A percentile compares a stretch with the other conserved stretches of the same genome.
Evolutionary conservation across 306 rosid genomes (phyloP).

Genomic region (Purshia tridentata): DNA sequence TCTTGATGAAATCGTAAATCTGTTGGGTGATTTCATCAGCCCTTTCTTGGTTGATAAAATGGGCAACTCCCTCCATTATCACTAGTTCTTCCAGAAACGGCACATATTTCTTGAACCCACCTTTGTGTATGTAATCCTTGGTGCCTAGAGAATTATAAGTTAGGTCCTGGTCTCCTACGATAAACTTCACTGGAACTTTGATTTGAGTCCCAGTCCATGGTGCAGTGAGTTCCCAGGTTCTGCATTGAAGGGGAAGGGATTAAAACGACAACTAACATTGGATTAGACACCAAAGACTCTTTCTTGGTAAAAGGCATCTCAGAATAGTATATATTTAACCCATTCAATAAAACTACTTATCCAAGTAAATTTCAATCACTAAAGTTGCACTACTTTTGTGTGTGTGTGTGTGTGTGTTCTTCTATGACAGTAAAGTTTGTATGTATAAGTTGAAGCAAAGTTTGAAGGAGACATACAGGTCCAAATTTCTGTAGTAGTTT

Average conservation of each 20-base stretch:
- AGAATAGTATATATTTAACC: too few relatives aligned
- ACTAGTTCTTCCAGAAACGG: constrained; percentile 60
- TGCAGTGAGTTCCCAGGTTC: constrained; percentile 75
- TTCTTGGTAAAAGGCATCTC: too few relatives aligned
- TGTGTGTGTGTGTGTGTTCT: too few relatives aligned
- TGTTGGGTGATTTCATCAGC: constrained; percentile 53
- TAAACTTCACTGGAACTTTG: constrained; percentile 62
- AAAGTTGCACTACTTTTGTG: too few relatives aligned
- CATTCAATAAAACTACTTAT: too few relatives aligned
- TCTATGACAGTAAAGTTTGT: neutral
- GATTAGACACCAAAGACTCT: neutral
- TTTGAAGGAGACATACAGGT: constrained; percentile 40
- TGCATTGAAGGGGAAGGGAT: constrained; percentile 19
- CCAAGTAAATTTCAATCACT: too few relatives aligned
- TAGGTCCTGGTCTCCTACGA: constrained; percentile 72
- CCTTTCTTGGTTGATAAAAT: constrained; percentile 62
- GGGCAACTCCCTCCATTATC: constrained; percentile 63
- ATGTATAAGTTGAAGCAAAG: neutral
- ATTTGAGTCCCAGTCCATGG: constrained; percentile 61
- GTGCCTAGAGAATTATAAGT: constrained; percentile 46
- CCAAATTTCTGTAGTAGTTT: constrained; percentile 65
- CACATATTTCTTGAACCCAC: constrained; percentile 59
- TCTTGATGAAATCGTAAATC: constrained; percentile 53
- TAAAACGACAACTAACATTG: neutral
- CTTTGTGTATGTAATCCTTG: constrained; percentile 64